phyloP scores from a whole-genome alignment of 331 rosid genomes.

The Arachis monticola region DNA sequence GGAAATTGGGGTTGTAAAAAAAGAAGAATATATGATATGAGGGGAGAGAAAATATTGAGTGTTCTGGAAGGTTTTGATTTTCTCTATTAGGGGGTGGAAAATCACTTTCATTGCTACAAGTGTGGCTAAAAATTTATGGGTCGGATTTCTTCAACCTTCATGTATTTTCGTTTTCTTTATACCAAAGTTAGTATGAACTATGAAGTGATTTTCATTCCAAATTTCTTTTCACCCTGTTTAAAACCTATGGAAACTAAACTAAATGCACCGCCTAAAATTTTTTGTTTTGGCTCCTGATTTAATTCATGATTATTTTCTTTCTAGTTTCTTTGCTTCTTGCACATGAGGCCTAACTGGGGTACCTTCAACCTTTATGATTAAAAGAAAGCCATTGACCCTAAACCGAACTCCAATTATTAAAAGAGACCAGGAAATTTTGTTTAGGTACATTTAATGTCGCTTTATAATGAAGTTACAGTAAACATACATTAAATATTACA shows the following conservation, averaged over 20 bases:
- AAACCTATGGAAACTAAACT: conserved; percentile 27
- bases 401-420: conserved; percentile 20
- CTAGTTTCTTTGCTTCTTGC: conserved; percentile 27
- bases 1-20: conserved; percentile 35
- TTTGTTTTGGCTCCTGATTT: conserved; percentile 23
- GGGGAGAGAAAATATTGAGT: background rate
- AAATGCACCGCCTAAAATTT: conserved; percentile 26
- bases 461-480: background rate
- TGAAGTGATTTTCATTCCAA: conserved; percentile 37
- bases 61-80: conserved; percentile 32
- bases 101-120: conserved; percentile 33
- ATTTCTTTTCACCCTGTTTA: conserved; percentile 26
- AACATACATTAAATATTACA: background rate
- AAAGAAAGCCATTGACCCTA: conserved; percentile 20
- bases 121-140: conserved; percentile 36
- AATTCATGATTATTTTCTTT: conserved; percentile 16
- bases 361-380: conserved; percentile 31
- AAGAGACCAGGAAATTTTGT: conserved; percentile 4
- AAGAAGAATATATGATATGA: background rate
- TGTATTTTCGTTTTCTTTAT: conserved; percentile 19
- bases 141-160: conserved; percentile 28
- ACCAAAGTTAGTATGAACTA: conserved; percentile 26
- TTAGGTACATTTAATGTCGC: background rate
- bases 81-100: conserved; percentile 34
- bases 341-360: conserved; percentile 22